Evolutionary conservation across 345 rosid genomes (phyloP).

Genomic region (Draba incana): DNA sequence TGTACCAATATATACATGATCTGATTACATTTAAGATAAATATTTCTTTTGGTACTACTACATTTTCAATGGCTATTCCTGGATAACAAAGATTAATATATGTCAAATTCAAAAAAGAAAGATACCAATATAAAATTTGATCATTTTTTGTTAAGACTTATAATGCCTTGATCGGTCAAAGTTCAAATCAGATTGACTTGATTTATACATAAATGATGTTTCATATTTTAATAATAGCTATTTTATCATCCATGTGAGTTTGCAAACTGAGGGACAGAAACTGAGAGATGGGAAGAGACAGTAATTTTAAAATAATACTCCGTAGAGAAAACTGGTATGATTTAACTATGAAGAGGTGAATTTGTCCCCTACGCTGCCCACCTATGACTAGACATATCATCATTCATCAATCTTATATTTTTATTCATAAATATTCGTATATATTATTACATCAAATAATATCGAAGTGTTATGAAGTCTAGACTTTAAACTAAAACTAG

Average conservation of each 20-base stretch:
- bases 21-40: too few species aligned
- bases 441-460: too few species aligned
- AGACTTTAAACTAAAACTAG: too few species aligned
- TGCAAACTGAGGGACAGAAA: constrained; percentile 18
- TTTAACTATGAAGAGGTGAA: constrained; percentile 22
- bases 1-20: too few species aligned
- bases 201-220: neutral
- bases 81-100: too few species aligned
- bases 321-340: constrained; percentile 17
- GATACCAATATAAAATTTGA: too few species aligned
- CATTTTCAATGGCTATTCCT: too few species aligned
- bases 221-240: too few species aligned
- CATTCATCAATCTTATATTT: neutral
- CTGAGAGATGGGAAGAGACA: constrained; percentile 28
- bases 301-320: neutral
- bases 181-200: neutral
- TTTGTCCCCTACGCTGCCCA: constrained; percentile 24
- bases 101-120: too few species aligned
- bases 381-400: constrained; percentile 27
- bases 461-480: too few species aligned
- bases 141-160: too few species aligned
- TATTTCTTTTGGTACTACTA: too few species aligned
- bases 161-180: constrained; percentile 14
- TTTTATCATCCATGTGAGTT: neutral
- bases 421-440: neutral